Evolutionary conservation across 495 filamentous ascomycete genomes (phyloP).

Genomic region (Podospora tetraspora): DNA sequence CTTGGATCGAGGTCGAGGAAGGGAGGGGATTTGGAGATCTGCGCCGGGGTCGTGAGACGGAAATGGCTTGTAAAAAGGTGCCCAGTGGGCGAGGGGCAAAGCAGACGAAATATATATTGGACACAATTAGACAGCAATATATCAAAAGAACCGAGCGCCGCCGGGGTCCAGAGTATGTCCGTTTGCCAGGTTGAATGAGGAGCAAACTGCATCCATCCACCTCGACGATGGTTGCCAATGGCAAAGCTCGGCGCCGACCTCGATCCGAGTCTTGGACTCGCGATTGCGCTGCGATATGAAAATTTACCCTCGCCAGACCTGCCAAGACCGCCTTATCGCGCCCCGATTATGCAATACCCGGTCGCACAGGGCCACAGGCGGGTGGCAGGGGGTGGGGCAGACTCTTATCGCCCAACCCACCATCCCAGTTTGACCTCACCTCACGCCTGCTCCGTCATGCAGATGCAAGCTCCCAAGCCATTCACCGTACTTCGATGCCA

Average conservation of each 20-base stretch:
- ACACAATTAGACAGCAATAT: not conserved
- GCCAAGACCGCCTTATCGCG: constrained; percentile 13
- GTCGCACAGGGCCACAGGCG: not conserved
- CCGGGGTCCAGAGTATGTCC: not conserved
- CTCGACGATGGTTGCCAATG: constrained; percentile 7
- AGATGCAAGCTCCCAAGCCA: constrained; percentile 15
- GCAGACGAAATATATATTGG: not conserved
- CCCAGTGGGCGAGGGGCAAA: not conserved
- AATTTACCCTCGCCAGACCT: constrained; percentile 10
- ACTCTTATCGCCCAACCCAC: constrained; percentile 18
- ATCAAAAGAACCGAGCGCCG: not conserved
- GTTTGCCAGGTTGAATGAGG: not conserved
- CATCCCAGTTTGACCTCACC: constrained; percentile 11
- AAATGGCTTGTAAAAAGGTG: not conserved
- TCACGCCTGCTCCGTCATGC: constrained; percentile 18
- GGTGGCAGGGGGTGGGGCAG: not conserved
- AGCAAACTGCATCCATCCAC: constrained; percentile 15
- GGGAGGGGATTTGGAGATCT: not conserved
- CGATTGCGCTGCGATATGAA: constrained; percentile 14
- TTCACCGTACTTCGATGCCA: constrained; percentile 9
- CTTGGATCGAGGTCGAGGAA: not conserved
- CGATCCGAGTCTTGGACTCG: constrained; percentile 5
- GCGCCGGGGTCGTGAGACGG: not conserved
- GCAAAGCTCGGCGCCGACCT: constrained; percentile 5
- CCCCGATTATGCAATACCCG: constrained; percentile 22